Evolutionary conservation across 129 eudicot genomes (phyloP), one percentile per base, ranked within the genome.

Genomic region (Artemisia annua): DNA sequence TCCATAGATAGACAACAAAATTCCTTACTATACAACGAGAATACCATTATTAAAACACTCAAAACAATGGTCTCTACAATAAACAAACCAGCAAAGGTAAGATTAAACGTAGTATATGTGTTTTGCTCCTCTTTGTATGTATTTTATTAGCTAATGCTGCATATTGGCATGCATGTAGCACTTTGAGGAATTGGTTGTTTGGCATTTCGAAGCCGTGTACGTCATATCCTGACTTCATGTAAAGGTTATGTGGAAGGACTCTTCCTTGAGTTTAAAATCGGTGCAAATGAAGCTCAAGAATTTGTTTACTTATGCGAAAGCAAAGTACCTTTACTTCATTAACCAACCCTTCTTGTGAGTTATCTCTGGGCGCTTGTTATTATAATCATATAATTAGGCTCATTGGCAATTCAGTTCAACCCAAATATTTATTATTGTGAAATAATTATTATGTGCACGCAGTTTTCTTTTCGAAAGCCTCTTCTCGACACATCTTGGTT

Each of bases 81-180:
- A 49, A 83, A 73, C 67, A 58, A 80, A 28, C 91, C 91, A 48
- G 89, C 89, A 56, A 86, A 88, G 90, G 95, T 88, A 82, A 71
- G 72, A 11, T 35, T 28, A 28, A 28, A 28, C 5, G 2, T 28
- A 28, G 32, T 28, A 28, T 28, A 5, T 28, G 32, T 28, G 32
- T 55, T 50, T 50, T 50, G 5, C 54, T 7, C 4, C 5, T 50
- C 11, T 20, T 57, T 17, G 7, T 57, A 1, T 6, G 14, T 57
- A 1, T 20, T 9, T 57, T 57, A 18, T 57, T 18, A 4, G 59
- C 18, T n/a, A 16, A 9, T 0, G 32, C 11, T 68, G 56, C 55
- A 56, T 55, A 54, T 24, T 24, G 32, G 32, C 32, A 71, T 43
- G 75, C 59, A n/a, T 53, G 9, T 14, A 57, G n/a, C 3, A 19